Conservation (phyloP, 108 stramenopile genomes). For the Pseudonitzschia multistriata region DNA sequence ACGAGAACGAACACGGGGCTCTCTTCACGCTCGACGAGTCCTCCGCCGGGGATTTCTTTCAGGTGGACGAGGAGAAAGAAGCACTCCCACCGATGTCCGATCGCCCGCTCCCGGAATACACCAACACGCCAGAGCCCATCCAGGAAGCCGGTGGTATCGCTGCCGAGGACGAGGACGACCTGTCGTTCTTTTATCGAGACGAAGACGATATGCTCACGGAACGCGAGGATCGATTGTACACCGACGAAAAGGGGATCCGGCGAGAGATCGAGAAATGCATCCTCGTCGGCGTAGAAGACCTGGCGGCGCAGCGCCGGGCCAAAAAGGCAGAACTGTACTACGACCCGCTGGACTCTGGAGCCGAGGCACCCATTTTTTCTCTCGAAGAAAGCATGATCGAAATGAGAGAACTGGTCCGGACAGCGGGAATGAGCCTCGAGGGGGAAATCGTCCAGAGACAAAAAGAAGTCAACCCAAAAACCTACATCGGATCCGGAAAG, state of each 20-base stretch:
- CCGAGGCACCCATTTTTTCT: slow-evolving; percentile 54
- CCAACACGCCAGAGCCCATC: too few species aligned
- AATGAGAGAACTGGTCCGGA: slow-evolving; percentile 90
- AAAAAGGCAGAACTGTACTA: slow-evolving; percentile 28
- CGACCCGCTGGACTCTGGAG: slow-evolving; percentile 16
- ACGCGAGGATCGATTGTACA: slow-evolving; percentile 77
- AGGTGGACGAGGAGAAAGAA: slow-evolving; percentile 16
- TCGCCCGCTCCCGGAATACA: background rate
- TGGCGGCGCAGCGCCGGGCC: slow-evolving; percentile 43
- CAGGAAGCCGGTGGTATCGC: background rate
- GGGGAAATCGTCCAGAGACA: slow-evolving; percentile 87
- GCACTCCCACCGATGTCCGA: slow-evolving; percentile 1
- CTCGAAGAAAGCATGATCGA: slow-evolving; percentile 92
- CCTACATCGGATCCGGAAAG: slow-evolving; percentile 87
- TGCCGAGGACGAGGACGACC: slow-evolving; percentile 13
- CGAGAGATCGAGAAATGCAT: slow-evolving; percentile 68
- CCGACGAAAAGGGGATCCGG: slow-evolving; percentile 45
- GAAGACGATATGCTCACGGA: slow-evolving; percentile 73
- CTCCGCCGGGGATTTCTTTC: background rate
- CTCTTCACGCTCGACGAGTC: slow-evolving; percentile 17
- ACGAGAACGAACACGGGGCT: slow-evolving; percentile 1
- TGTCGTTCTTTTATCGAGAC: slow-evolving; percentile 46
- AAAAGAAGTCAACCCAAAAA: slow-evolving; percentile 89
- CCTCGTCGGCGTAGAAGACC: slow-evolving; percentile 79
- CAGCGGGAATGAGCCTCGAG: slow-evolving; percentile 82